phyloP scores from a whole-genome alignment of 2,329 filamentous ascomycete species.

The Neofusicoccum sp. region DNA sequence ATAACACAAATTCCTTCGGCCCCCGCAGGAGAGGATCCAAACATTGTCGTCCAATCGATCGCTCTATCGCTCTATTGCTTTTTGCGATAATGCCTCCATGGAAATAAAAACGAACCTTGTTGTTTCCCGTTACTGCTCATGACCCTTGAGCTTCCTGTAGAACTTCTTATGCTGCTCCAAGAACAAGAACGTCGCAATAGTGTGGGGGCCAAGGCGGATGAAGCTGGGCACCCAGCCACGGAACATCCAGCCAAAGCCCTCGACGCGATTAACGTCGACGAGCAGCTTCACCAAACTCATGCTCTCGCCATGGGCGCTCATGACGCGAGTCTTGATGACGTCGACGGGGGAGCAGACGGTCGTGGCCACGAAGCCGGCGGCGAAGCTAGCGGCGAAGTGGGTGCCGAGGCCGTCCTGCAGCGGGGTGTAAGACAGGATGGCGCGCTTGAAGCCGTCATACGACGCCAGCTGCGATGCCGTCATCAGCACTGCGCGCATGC shows the following conservation, averaged over 20 bases:
- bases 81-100: neutral
- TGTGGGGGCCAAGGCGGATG: constrained; percentile 68
- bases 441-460: constrained; percentile 77
- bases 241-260: constrained; percentile 81
- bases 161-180: constrained; percentile 81
- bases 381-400: constrained; percentile 74
- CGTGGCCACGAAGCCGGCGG: constrained; percentile 79
- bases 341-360: constrained; percentile 83
- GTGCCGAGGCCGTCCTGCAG: constrained; percentile 68
- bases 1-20: neutral
- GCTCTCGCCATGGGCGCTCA: constrained; percentile 60
- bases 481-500: constrained; percentile 79
- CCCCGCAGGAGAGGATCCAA: neutral
- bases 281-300: constrained; percentile 60
- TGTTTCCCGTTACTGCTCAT: neutral
- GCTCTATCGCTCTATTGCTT: neutral
- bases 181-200: constrained; percentile 82
- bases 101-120: neutral
- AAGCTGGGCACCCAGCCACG: constrained; percentile 85
- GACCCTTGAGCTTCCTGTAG: constrained; percentile 46
- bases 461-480: constrained; percentile 79
- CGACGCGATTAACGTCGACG: constrained; percentile 64
- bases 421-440: constrained; percentile 64
- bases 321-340: constrained; percentile 85
- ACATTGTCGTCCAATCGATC: neutral